Percentiles rank a stretch among this genome's conserved stretches.
Evolutionary conservation across 495 filamentous ascomycete genomes (phyloP).

Genomic region (Filosporella fistucella): DNA sequence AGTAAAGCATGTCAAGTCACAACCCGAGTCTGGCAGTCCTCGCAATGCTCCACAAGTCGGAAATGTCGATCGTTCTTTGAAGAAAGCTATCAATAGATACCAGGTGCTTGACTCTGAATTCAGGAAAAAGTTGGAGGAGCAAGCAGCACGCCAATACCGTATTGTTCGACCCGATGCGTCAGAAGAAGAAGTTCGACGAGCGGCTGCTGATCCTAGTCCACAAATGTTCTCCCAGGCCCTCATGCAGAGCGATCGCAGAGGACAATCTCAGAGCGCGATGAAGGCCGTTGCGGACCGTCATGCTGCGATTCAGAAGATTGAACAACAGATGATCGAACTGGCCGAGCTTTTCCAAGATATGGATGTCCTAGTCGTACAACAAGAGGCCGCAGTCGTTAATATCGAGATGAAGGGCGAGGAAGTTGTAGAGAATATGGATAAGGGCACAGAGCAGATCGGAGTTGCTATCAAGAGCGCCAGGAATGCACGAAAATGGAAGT

Average conservation of each 20-base stretch:
- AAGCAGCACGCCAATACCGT: constrained; percentile 82
- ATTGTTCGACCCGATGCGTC: constrained; percentile 83
- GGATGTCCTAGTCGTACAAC: constrained; percentile 74
- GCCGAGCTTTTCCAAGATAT: constrained; percentile 81
- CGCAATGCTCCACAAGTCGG: constrained; percentile 75
- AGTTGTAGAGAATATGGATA: constrained; percentile 68
- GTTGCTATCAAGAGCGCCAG: constrained; percentile 76
- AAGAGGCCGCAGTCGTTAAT: constrained; percentile 68
- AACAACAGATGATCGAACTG: constrained; percentile 80
- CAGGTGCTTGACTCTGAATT: constrained; percentile 72
- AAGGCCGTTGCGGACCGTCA: constrained; percentile 78
- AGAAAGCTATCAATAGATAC: constrained; percentile 73
- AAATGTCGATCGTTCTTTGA: constrained; percentile 70
- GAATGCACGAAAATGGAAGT: constrained; percentile 89
- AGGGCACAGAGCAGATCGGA: constrained; percentile 75
- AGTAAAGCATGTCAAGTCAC: constrained; percentile 73
- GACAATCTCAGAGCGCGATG: constrained; percentile 73
- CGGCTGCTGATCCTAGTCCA: constrained; percentile 64
- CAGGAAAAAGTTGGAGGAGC: constrained; percentile 69
- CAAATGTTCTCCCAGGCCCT: constrained; percentile 81
- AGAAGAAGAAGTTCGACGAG: constrained; percentile 73
- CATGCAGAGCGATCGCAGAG: constrained; percentile 66
- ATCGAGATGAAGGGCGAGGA: constrained; percentile 83
- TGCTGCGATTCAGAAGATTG: constrained; percentile 85
- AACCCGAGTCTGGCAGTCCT: constrained; percentile 64